Evolutionary conservation across 129 eudicot species (phyloP).

Genomic region (Mikania micrantha): DNA sequence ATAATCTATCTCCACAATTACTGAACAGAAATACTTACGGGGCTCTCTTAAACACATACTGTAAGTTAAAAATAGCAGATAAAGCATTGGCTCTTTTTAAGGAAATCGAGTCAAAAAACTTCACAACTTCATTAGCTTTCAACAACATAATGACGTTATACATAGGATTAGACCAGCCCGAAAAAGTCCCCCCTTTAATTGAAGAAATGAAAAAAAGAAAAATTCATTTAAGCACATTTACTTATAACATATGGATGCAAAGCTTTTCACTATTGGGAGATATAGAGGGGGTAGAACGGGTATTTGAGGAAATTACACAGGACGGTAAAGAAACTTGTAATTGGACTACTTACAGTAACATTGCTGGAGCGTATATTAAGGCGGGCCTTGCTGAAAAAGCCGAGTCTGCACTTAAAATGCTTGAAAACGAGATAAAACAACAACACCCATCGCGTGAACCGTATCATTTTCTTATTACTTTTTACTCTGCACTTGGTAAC

Average conservation of each 20-base stretch:
- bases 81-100: conserved; percentile 59
- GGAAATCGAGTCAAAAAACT: conserved; percentile 45
- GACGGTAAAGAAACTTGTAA: conserved; percentile 27
- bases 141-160: conserved; percentile 62
- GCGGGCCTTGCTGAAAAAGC: conserved; percentile 61
- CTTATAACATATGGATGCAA: conserved; percentile 57
- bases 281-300: conserved; percentile 67
- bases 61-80: conserved; percentile 41
- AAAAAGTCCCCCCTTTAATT: conserved; percentile 49
- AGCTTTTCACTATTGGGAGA: conserved; percentile 48
- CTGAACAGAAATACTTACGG: conserved; percentile 49
- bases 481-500: conserved; percentile 45
- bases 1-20: conserved; percentile 37
- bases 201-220: conserved; percentile 59
- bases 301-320: conserved; percentile 48
- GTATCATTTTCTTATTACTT: conserved; percentile 50
- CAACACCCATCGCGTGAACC: conserved; percentile 33
- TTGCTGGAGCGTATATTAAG: conserved; percentile 47
- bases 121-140: conserved; percentile 33
- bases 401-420: conserved; percentile 38
- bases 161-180: conserved; percentile 49
- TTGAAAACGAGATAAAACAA: conserved; percentile 38
- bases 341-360: conserved; percentile 70
- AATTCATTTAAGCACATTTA: conserved; percentile 30
- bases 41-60: conserved; percentile 69